Evolutionary conservation across 257 asterid species (phyloP).

Genomic region (Misopates orontium): DNA sequence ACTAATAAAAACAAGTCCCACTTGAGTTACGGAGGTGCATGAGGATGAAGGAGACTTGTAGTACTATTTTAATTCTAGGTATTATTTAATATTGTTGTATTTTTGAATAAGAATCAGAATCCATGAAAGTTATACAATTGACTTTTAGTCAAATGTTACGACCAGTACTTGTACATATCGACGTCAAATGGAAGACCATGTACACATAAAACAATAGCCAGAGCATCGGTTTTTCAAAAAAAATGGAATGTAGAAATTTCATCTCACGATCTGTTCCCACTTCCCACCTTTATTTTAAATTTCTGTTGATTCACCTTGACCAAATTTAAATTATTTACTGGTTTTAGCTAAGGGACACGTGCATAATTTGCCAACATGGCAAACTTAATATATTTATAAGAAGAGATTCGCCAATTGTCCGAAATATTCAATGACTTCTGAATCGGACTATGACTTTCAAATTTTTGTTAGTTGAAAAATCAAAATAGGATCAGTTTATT

Average conservation of each 20-base stretch:
- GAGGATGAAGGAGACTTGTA: too few species aligned
- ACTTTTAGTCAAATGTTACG: constrained; percentile 16
- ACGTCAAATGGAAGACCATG: constrained; percentile 4
- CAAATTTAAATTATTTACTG: too few species aligned
- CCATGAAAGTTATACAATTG: not conserved
- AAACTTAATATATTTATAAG: not conserved
- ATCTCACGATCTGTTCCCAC: not conserved
- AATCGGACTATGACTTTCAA: not conserved
- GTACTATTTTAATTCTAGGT: too few species aligned
- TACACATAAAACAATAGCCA: not conserved
- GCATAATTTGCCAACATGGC: not conserved
- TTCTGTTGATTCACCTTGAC: not conserved
- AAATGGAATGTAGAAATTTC: constrained; percentile 34
- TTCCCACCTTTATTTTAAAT: not conserved
- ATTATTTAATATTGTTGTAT: too few species aligned
- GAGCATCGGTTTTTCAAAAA: constrained; percentile 27
- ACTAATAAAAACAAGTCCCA: too few species aligned
- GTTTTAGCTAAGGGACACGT: constrained; percentile 2
- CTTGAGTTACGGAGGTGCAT: too few species aligned
- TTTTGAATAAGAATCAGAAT: not conserved
- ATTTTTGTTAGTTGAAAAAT: not conserved
- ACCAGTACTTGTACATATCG: not conserved
- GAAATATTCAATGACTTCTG: not conserved
- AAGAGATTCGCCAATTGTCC: not conserved
- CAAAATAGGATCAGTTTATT: not conserved